phyloP scores from a whole-genome alignment of 176 grass and related monocot species.

The Chrysopogon serrulatus region DNA sequence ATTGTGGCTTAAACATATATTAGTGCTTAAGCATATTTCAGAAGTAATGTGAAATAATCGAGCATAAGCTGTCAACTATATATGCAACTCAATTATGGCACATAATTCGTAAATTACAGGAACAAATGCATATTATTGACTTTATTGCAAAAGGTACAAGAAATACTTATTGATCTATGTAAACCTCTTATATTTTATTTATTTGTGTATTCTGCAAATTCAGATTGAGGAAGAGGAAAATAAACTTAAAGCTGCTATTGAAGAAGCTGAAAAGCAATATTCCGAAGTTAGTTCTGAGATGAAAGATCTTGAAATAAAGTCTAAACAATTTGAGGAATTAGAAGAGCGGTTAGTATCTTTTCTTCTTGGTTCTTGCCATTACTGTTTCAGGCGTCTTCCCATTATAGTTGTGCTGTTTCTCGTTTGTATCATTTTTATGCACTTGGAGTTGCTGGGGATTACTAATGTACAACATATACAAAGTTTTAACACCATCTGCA shows the following conservation, averaged over 20 bases:
- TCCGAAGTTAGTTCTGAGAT: conserved; percentile 66
- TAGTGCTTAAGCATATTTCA: neutral
- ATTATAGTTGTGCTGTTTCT: neutral
- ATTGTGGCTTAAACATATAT: neutral
- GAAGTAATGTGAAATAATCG: neutral
- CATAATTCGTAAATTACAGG: neutral
- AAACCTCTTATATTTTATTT: neutral
- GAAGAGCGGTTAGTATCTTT: conserved; percentile 71
- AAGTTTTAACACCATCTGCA: neutral
- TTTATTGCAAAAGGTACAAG: neutral
- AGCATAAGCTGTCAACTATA: neutral
- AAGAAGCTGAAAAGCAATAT: conserved; percentile 80
- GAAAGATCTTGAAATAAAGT: conserved; percentile 82
- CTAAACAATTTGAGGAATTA: conserved; percentile 82
- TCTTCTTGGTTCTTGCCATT: neutral
- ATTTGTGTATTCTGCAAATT: conserved; percentile 14
- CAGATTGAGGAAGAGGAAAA: conserved; percentile 65
- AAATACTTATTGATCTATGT: neutral
- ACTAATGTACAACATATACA: neutral
- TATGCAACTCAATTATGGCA: neutral
- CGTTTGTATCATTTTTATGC: neutral
- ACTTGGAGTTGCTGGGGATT: neutral
- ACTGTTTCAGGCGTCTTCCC: neutral
- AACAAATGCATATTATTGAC: neutral
- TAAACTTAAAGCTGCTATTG: conserved; percentile 25